phyloP scores from a whole-genome alignment of 2,329 filamentous ascomycete species.

The Aureobasidium sp. region DNA sequence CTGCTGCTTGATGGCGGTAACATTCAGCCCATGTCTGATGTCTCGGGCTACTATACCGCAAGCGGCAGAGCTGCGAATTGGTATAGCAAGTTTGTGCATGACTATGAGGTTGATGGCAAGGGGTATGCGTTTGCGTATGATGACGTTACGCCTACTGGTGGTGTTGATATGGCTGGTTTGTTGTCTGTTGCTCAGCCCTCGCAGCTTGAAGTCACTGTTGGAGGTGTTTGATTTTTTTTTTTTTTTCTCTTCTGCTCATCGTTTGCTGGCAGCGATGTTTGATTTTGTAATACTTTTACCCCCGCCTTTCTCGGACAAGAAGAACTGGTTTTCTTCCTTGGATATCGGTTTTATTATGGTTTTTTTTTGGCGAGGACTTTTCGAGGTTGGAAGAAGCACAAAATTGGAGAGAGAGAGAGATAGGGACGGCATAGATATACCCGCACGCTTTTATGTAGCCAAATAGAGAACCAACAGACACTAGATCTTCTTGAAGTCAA shows the following conservation, averaged over 20 bases:
- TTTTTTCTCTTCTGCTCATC: background rate
- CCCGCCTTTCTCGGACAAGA: background rate
- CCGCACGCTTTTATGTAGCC: background rate
- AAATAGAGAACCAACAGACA: background rate
- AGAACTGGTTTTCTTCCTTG: background rate
- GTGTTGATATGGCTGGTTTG: slow-evolving; percentile 47
- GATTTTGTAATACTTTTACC: background rate
- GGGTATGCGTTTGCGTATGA: slow-evolving; percentile 66
- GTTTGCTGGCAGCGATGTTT: background rate
- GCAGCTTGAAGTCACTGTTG: slow-evolving; percentile 42
- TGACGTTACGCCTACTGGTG: slow-evolving; percentile 55
- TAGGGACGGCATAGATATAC: no score
- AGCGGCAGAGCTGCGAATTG: slow-evolving; percentile 36
- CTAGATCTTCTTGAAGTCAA: background rate
- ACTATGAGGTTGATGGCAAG: slow-evolving; percentile 50
- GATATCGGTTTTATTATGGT: background rate
- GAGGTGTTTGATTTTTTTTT: slow-evolving; percentile 28
- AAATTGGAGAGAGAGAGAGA: no score
- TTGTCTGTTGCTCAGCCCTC: slow-evolving; percentile 37
- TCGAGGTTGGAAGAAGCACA: background rate
- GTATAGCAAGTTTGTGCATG: slow-evolving; percentile 55
- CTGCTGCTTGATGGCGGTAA: slow-evolving; percentile 47
- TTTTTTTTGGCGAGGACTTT: background rate
- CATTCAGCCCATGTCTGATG: slow-evolving; percentile 37
- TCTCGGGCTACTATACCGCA: slow-evolving; percentile 40